Percentiles rank a stretch among this genome's conserved stretches.
Conservation (phyloP, 305 asterid species). For the Solanum hybrid region DNA sequence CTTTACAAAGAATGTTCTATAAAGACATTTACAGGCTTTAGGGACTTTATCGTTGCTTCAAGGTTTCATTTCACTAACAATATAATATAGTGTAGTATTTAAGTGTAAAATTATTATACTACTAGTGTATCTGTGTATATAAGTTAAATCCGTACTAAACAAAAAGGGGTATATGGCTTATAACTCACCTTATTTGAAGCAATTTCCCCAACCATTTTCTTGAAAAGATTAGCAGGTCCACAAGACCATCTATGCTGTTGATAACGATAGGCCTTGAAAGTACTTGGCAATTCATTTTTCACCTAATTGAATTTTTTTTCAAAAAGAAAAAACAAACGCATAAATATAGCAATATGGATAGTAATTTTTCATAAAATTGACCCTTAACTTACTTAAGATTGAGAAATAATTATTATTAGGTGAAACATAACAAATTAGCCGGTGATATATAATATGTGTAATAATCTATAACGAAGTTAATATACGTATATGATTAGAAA, state of each 20-base stretch:
- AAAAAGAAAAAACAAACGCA: background rate
- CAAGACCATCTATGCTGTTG: slow-evolving; percentile 38
- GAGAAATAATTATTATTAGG: background rate
- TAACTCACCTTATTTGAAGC: slow-evolving; percentile 5
- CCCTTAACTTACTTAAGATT: background rate
- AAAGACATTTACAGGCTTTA: no score
- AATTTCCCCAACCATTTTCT: slow-evolving; percentile 21
- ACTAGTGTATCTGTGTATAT: background rate
- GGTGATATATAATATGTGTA: background rate
- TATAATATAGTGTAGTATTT: no score
- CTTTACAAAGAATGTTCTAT: no score
- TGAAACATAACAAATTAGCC: background rate
- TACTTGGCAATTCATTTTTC: slow-evolving; percentile 27
- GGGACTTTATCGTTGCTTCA: background rate
- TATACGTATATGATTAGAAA: background rate
- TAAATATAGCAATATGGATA: background rate
- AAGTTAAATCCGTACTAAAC: background rate
- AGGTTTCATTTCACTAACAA: background rate
- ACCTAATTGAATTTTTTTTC: slow-evolving; percentile 7
- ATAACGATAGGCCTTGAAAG: slow-evolving; percentile 21
- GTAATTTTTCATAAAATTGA: background rate
- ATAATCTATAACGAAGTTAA: background rate
- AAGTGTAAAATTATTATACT: background rate
- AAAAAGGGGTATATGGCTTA: background rate
- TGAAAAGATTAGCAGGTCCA: slow-evolving; percentile 31